Conservation (phyloP, 495 filamentous ascomycete genomes). For the Trypethelium eluteriae region DNA sequence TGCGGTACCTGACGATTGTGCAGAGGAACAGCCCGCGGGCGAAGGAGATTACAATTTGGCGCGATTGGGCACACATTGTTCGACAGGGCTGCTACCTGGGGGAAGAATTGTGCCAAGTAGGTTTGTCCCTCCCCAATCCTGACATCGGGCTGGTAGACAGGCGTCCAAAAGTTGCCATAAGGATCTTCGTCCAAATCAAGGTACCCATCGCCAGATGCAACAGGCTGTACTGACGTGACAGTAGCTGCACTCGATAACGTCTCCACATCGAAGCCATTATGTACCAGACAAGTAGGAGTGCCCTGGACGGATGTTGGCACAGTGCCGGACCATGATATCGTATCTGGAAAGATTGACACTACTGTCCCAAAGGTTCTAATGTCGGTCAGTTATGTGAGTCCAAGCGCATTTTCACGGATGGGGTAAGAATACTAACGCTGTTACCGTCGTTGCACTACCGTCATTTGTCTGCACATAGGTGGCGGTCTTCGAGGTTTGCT, state of each 20-base stretch:
- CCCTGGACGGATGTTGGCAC: conserved; percentile 1
- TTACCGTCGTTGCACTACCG: background rate
- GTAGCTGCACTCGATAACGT: background rate
- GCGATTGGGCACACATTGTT: background rate
- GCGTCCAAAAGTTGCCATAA: background rate
- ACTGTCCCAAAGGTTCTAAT: background rate
- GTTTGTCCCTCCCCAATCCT: background rate
- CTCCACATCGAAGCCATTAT: conserved; percentile 7
- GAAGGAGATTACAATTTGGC: background rate
- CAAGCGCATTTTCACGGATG: background rate
- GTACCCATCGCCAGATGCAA: background rate
- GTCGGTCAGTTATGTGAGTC: background rate
- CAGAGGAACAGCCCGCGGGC: background rate
- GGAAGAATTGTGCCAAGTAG: conserved; percentile 2
- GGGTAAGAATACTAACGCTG: background rate
- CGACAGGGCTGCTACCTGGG: background rate
- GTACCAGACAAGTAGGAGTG: background rate
- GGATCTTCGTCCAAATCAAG: conserved; percentile 1
- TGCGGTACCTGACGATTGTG: background rate
- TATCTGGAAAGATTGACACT: background rate
- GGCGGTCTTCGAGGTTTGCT: background rate
- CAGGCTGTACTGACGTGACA: conserved; percentile 4
- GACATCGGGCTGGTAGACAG: background rate
- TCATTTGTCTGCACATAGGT: background rate
- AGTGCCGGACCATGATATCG: background rate